Evolutionary conservation across 805 yeast genomes (phyloP).

Genomic region (Pichia phayaonensis): DNA sequence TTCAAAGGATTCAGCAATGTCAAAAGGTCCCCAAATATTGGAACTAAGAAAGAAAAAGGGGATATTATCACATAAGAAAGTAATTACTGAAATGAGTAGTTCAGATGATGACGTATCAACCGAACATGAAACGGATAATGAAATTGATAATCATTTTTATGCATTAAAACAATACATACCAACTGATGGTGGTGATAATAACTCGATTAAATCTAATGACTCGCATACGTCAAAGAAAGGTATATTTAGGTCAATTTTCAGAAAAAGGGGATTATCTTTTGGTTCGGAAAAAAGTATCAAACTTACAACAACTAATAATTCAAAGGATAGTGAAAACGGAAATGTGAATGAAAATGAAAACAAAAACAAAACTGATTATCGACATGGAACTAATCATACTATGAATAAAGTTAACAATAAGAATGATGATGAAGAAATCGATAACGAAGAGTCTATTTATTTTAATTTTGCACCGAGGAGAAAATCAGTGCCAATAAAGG

Average conservation of each 20-base stretch:
- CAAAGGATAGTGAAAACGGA: conserved; percentile 1
- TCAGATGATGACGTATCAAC: conserved; percentile 24
- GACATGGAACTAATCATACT: neutral
- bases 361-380: neutral
- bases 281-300: conserved; percentile 4
- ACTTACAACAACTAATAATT: neutral
- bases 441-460: neutral
- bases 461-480: neutral
- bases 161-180: neutral
- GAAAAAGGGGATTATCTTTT: conserved; percentile 9
- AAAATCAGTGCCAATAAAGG: neutral
- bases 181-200: neutral
- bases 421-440: neutral
- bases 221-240: neutral
- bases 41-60: conserved; percentile 2
- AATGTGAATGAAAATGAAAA: neutral
- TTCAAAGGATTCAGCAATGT: conserved; percentile 15
- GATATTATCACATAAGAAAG: conserved; percentile 3
- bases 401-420: neutral
- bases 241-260: conserved; percentile 3
- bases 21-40: conserved; percentile 4
- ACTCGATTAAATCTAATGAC: neutral
- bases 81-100: conserved; percentile 15
- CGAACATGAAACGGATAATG: conserved; percentile 6
- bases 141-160: neutral